Evolutionary conservation across 768 basidiomycete species (phyloP).

Genomic region (Phlebiopsis gigantea): DNA sequence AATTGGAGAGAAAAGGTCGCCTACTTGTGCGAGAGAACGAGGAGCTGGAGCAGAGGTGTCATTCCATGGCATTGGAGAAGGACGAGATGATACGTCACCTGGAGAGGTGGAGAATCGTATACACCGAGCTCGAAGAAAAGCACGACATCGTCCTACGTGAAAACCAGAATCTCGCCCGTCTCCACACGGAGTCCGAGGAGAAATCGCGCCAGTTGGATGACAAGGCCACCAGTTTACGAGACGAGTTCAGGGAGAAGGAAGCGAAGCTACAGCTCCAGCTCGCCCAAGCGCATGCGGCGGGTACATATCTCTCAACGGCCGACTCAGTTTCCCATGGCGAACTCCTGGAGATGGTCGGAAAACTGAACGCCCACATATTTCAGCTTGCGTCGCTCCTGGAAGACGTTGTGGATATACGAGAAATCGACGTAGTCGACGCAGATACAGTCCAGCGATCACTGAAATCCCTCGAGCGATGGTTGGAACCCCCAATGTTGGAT

Average conservation of each 20-base stretch:
- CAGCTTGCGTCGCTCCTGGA: neutral
- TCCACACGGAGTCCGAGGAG: neutral
- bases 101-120: neutral
- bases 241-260: neutral
- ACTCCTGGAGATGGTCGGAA: neutral
- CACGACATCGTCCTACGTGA: neutral
- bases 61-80: neutral
- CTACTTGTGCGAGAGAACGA: neutral
- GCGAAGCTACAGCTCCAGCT: neutral
- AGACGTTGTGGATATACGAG: neutral
- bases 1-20: neutral
- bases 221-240: neutral
- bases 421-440: neutral
- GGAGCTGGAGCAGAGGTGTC: neutral
- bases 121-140: neutral
- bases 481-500: neutral
- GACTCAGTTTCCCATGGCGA: neutral
- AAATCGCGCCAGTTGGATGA: neutral
- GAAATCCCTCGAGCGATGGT: neutral
- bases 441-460: neutral
- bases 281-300: neutral
- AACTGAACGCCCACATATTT: neutral
- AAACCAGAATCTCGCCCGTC: too few species aligned
- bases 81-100: neutral
- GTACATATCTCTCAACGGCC: neutral